Base-by-base conservation (phyloP, 2,329 filamentous ascomycete genomes). In the Fusarium denticulatum region DNA sequence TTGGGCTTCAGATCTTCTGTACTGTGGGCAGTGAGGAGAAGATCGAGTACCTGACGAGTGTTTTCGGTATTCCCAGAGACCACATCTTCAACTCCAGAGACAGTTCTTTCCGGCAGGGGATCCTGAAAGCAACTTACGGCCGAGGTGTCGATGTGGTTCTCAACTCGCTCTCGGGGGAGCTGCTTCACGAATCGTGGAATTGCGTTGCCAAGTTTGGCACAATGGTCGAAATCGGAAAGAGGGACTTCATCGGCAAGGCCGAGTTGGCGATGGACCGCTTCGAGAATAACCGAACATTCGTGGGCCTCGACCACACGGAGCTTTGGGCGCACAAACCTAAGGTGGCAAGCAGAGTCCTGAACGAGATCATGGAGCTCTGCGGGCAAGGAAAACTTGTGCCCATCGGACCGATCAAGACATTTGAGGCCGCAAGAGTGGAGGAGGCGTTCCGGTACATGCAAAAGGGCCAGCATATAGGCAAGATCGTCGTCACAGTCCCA, bases 371-470 rank as follows among this genome's bases (percentile, higher is more conserved):
- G n/a, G 47, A 57, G 37, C 59, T 56, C 53, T 66, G 43, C 34
- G 39, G 57, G 43, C 36, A 71, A 28, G 71, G 67, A 7, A 61
- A 75, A 26, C 73, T 72, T 46, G 72, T 55, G 28, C 76, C 75
- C 16, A 80, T 77, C 67, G 22, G 39, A 45, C 59, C 47, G 39
- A 61, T 55, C 30, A 61, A 61, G 39, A 26, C 32, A 45, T 61
- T 61, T 32, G 39, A 55, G 39, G 59, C 37, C 24, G 39, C 47
- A 37, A 61, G 24, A 45, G 59, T 61, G 24, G 47, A 61, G 47
- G 47, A 45, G 16, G 84, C 84, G 0, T 85, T 87, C 69, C 76
- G 83, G 1, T 79, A 82, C 47, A 82, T 88, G 81, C 83, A 86
- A 60, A 77, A 76, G 5, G 85, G 83, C 2, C 76, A 75, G 34